These are phyloP conservation scores for Tetraselmis striata DNA, from an alignment of 139 green algal genomes.

Conservation along the genomic window DNA sequence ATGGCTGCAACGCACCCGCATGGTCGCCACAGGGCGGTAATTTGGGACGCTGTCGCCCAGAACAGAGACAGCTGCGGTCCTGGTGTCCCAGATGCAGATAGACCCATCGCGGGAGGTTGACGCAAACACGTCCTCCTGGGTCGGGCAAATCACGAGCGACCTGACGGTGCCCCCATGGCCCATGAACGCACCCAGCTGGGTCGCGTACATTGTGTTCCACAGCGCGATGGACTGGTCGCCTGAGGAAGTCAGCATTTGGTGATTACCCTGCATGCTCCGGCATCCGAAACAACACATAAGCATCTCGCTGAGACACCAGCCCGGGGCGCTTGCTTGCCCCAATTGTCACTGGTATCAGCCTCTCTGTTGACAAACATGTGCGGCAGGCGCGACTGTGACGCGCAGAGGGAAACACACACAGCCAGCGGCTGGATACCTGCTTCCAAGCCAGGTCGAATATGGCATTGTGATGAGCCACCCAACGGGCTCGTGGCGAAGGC, in stretches of 20 bases:
- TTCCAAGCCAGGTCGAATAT: conserved; percentile 77
- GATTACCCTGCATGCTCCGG: neutral
- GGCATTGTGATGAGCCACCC: conserved; percentile 65
- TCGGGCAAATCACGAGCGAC: conserved; percentile 30
- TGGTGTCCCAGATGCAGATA: neutral
- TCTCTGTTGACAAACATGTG: neutral
- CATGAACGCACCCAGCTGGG: conserved; percentile 28
- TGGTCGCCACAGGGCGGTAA: neutral
- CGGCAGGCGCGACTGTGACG: neutral
- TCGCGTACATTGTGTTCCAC: conserved; percentile 52
- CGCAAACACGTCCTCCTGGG: conserved; percentile 51
- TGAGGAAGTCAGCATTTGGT: conserved; percentile 57
- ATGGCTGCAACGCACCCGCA: neutral
- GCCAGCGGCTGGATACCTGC: conserved; percentile 41
- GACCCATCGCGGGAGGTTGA: conserved; percentile 17
- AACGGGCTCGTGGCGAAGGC: conserved; percentile 41
- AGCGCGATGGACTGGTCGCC: conserved; percentile 60
- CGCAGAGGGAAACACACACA: neutral
- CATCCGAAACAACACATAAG: conserved; percentile 2
- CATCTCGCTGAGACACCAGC: too few species aligned
- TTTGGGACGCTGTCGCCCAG: neutral
- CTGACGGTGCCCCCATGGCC: conserved; percentile 72
- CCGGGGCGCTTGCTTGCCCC: too few species aligned
- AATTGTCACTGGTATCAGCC: neutral
- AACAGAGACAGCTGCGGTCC: neutral